Conservation (phyloP, 495 filamentous ascomycete genomes). For the Tirmania nivea region DNA sequence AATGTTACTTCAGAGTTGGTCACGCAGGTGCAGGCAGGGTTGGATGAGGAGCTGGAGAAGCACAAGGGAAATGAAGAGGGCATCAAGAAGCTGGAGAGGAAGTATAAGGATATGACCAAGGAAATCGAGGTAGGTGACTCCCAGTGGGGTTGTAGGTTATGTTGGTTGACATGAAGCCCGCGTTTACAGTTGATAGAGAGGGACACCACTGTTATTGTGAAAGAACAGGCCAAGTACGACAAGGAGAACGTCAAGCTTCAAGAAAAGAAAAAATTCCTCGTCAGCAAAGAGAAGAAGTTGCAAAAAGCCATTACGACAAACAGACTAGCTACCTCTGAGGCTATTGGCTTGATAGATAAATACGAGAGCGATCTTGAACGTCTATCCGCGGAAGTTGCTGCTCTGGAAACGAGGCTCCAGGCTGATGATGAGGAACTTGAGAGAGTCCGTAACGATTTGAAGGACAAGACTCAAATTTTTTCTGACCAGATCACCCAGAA, state of each 20-base stretch:
- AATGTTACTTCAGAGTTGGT: constrained; percentile 79
- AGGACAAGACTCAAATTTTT: constrained; percentile 73
- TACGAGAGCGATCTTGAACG: constrained; percentile 55
- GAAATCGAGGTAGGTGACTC: constrained; percentile 26
- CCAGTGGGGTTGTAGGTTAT: neutral
- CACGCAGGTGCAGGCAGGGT: constrained; percentile 63
- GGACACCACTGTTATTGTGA: constrained; percentile 51
- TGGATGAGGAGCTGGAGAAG: constrained; percentile 76
- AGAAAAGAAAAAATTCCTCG: constrained; percentile 85
- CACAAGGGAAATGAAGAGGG: constrained; percentile 76
- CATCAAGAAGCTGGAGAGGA: constrained; percentile 73
- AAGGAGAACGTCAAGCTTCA: constrained; percentile 94
- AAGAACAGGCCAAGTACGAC: constrained; percentile 79
- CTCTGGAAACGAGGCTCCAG: constrained; percentile 51
- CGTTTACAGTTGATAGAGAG: constrained; percentile 57
- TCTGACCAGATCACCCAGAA: constrained; percentile 81
- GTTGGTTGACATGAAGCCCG: neutral
- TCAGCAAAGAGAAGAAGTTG: constrained; percentile 76
- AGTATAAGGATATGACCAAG: constrained; percentile 57
- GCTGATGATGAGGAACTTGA: constrained; percentile 63
- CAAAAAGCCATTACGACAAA: constrained; percentile 65
- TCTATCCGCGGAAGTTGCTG: constrained; percentile 42
- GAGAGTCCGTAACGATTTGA: constrained; percentile 58
- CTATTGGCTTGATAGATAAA: constrained; percentile 54
- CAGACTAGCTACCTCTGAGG: constrained; percentile 47